These are phyloP conservation scores for Kluyveromyces siamensis DNA, from an alignment of 805 yeast species.

Conservation along the genomic window DNA sequence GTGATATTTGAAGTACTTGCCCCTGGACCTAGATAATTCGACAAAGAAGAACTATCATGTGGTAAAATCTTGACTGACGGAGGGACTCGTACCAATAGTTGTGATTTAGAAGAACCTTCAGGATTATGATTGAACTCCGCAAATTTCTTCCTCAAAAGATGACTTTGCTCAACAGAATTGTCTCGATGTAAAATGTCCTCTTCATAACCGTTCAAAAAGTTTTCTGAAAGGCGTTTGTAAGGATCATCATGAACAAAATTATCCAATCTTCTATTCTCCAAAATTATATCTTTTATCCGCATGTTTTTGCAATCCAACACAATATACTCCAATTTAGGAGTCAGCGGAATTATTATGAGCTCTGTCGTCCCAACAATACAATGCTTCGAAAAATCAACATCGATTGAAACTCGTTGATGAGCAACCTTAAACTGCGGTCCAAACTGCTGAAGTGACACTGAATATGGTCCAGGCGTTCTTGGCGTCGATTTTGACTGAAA, in stretches of 20 bases:
- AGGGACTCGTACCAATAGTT: constrained; percentile 25
- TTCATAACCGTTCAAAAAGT: neutral
- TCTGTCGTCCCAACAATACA: constrained; percentile 69
- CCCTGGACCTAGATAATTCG: constrained; percentile 13
- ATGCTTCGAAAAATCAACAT: constrained; percentile 62
- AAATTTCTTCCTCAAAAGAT: constrained; percentile 24
- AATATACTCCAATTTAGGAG: constrained; percentile 43
- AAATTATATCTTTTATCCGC: constrained; percentile 49
- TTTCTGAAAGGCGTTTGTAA: constrained; percentile 6
- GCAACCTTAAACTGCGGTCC: constrained; percentile 48
- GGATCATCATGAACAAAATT: constrained; percentile 27
- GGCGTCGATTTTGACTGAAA: constrained; percentile 1
- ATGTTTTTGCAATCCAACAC: constrained; percentile 76
- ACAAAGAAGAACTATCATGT: constrained; percentile 38
- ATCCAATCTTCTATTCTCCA: constrained; percentile 47
- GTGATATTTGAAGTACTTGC: constrained; percentile 29
- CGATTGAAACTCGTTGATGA: constrained; percentile 75
- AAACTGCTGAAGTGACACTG: neutral
- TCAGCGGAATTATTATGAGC: constrained; percentile 68
- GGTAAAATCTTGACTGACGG: constrained; percentile 44
- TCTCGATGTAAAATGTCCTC: constrained; percentile 13
- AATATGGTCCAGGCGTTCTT: neutral
- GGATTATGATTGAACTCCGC: constrained; percentile 23
- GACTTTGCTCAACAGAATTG: constrained; percentile 27
- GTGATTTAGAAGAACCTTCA: constrained; percentile 23